phyloP scores from a whole-genome alignment of 1,139 yeast species.

The Sugiyamaella novakii region DNA sequence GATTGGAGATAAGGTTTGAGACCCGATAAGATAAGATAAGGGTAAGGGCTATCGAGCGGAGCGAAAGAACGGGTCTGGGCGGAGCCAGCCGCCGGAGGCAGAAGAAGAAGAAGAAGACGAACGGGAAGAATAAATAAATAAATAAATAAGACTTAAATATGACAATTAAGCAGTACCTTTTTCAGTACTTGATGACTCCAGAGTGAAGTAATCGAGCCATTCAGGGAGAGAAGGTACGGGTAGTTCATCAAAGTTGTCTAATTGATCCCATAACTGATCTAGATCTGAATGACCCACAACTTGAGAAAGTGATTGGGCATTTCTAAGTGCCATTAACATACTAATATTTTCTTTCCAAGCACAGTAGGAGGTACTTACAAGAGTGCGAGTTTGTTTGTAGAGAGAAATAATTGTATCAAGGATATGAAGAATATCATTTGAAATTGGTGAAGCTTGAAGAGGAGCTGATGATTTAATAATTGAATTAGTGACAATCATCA shows the following conservation, averaged over 20 bases:
- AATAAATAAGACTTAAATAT: slow-evolving; percentile 10
- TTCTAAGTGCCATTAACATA: slow-evolving; percentile 21
- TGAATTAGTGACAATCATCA: slow-evolving; percentile 19
- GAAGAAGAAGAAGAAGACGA: no score
- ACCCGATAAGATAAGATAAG: slow-evolving; percentile 2
- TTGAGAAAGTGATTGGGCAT: slow-evolving; percentile 15
- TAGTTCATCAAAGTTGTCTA: slow-evolving; percentile 13
- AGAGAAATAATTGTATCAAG: slow-evolving; percentile 17
- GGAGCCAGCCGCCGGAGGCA: slow-evolving; percentile 14
- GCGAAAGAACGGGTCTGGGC: slow-evolving; percentile 1
- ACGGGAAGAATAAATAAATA: slow-evolving; percentile 8
- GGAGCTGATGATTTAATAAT: slow-evolving; percentile 4
- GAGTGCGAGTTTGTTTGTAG: slow-evolving; percentile 17
- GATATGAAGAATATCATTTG: slow-evolving; percentile 12
- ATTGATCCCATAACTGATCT: slow-evolving; percentile 18
- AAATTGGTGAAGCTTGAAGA: slow-evolving; percentile 1
- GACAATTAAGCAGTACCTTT: slow-evolving; percentile 8
- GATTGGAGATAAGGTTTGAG: background rate
- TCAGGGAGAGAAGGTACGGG: slow-evolving; percentile 18
- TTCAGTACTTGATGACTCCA: slow-evolving; percentile 19
- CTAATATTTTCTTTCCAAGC: slow-evolving; percentile 28
- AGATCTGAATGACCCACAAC: slow-evolving; percentile 20
- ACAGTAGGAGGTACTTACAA: slow-evolving; percentile 21
- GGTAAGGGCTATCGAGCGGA: slow-evolving; percentile 1
- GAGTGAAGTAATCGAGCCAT: slow-evolving; percentile 21